These are phyloP conservation scores for Taiozyma onychis DNA, from an alignment of 1,139 yeast species.

Conservation along the genomic window DNA sequence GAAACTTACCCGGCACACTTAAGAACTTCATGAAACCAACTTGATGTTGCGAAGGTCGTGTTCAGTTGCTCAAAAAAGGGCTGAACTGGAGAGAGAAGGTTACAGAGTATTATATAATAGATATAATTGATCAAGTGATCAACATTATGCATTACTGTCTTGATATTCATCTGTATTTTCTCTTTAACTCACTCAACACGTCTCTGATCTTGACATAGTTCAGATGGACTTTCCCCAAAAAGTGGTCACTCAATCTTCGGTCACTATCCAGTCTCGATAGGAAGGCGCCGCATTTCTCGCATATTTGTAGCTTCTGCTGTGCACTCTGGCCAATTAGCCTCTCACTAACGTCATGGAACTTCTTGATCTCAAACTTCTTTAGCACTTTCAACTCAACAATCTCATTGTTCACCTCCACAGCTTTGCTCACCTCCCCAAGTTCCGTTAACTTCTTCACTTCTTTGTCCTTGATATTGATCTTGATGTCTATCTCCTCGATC, in stretches of 20 bases:
- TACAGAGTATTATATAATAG: not conserved
- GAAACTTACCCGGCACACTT: not conserved
- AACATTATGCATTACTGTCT: not conserved
- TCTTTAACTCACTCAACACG: slow-evolving; percentile 45
- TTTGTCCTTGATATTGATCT: slow-evolving; percentile 62
- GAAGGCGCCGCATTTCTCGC: slow-evolving; percentile 89
- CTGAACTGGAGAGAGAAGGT: not conserved
- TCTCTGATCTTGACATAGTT: slow-evolving; percentile 75
- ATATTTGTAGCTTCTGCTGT: slow-evolving; percentile 86
- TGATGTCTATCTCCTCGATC: slow-evolving; percentile 60
- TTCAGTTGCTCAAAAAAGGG: not conserved
- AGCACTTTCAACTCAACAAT: slow-evolving; percentile 33
- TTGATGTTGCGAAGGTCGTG: not conserved
- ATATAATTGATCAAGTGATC: not conserved
- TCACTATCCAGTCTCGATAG: slow-evolving; percentile 85
- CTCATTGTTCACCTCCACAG: slow-evolving; percentile 5
- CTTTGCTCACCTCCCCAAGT: slow-evolving; percentile 1
- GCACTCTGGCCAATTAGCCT: slow-evolving; percentile 73
- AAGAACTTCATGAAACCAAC: not conserved
- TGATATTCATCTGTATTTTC: slow-evolving; percentile 25
- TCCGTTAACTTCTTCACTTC: slow-evolving; percentile 56
- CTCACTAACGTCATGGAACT: slow-evolving; percentile 58
- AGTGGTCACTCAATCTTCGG: slow-evolving; percentile 86
- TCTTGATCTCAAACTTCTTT: slow-evolving; percentile 45
- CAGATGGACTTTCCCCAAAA: slow-evolving; percentile 80